Conservation (phyloP, 805 yeast species). For the Debaryomyces prosopidis region DNA sequence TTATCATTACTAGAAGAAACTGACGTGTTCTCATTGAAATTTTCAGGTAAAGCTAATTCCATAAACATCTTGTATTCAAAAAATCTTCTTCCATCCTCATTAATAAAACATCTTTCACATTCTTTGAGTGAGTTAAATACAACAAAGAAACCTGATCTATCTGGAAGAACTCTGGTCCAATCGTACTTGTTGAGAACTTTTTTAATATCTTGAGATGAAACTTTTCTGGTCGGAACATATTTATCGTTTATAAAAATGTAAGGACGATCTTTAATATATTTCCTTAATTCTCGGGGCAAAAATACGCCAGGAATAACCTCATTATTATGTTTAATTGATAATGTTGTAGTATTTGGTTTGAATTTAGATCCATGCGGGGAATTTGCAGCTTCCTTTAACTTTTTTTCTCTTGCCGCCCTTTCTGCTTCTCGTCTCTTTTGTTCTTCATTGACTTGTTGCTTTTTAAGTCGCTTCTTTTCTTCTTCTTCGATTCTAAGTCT, state of each 20-base stretch:
- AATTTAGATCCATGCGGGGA: conserved; percentile 5
- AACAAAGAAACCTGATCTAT: conserved; percentile 65
- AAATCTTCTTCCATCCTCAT: conserved; percentile 59
- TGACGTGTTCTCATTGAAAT: conserved; percentile 17
- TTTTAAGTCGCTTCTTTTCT: conserved; percentile 28
- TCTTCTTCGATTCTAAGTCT: conserved; percentile 32
- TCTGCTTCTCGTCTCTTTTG: conserved; percentile 14
- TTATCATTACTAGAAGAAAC: conserved; percentile 4
- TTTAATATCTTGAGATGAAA: conserved; percentile 59
- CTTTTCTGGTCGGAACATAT: conserved; percentile 47
- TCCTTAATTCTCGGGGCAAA: conserved; percentile 51
- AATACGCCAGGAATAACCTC: conserved; percentile 32
- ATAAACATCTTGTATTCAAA: conserved; percentile 51
- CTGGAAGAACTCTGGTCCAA: conserved; percentile 67
- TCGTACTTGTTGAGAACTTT: conserved; percentile 56
- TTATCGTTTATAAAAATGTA: conserved; percentile 55
- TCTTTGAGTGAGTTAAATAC: conserved; percentile 63
- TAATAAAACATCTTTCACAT: conserved; percentile 58
- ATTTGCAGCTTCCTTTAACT: conserved; percentile 3
- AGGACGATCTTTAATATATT: conserved; percentile 56
- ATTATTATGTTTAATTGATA: conserved; percentile 30
- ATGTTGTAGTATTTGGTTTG: conserved; percentile 35
- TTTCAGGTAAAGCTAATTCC: conserved; percentile 58
- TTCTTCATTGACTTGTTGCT: conserved; percentile 13
- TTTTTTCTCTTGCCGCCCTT: conserved; percentile 8